These are phyloP conservation scores for Citrus reticulata DNA, from an alignment of 345 rosid species.

Conservation along the genomic window DNA sequence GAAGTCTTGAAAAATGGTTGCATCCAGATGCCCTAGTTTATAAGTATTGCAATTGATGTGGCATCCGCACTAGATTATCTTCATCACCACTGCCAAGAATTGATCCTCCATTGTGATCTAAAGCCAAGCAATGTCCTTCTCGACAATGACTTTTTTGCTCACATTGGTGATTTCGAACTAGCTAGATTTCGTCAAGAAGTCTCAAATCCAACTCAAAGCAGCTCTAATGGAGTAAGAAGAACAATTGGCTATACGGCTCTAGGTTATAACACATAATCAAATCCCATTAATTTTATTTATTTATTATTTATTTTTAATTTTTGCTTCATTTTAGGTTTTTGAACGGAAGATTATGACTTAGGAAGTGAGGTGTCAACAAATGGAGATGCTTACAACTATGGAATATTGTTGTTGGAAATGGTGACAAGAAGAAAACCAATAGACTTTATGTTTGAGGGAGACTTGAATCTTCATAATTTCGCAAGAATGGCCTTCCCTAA, in stretches of 20 bases:
- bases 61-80: slow-evolving; percentile 5
- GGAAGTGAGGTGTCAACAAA: slow-evolving; percentile 17
- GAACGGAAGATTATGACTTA: slow-evolving; percentile 26
- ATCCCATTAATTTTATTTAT: no score
- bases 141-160: neutral
- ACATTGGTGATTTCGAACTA: neutral
- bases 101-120: neutral
- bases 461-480: slow-evolving; percentile 11
- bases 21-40: neutral
- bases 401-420: slow-evolving; percentile 26
- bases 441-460: slow-evolving; percentile 14
- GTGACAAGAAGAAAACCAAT: slow-evolving; percentile 25
- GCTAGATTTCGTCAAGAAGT: neutral
- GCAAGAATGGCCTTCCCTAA: slow-evolving; percentile 12
- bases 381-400: slow-evolving; percentile 29
- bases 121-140: slow-evolving; percentile 10
- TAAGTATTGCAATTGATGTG: slow-evolving; percentile 5
- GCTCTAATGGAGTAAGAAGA: slow-evolving; percentile 15
- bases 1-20: slow-evolving; percentile 13
- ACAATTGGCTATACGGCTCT: slow-evolving; percentile 21
- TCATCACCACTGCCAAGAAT: neutral
- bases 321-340: neutral
- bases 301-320: no score
- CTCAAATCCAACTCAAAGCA: neutral
- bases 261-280: neutral